Base-by-base conservation (phyloP, 768 basidiomycete species). In the Rickenella mellea region DNA sequence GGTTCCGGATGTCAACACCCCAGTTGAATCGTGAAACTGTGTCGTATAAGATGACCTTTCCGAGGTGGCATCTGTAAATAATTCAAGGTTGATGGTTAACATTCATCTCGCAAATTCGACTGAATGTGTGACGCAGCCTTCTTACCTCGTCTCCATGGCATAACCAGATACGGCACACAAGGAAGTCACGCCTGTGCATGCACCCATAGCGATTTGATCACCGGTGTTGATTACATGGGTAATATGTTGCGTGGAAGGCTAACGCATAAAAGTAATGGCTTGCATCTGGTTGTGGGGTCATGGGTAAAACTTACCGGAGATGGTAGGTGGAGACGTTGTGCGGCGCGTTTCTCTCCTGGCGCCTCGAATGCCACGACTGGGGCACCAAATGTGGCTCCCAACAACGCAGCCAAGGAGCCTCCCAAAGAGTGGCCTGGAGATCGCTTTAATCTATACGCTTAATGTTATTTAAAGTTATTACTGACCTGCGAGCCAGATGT, bases 171-270 rank as follows among this genome's bases (percentile, higher is more conserved):
- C 71, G 12, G 81, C 77, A 58, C 94, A 99, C 1, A 73, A 61
- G 0, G 85, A 92, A 7, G 73, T 66, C 1, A 84, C 67, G 10
- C 89, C 90, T 10, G 67, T 91, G 54, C 89, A 92, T 0, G 70
- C 70, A 1, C 86, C 87, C 76, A 86, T 85, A 3, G 93, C 76
- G 27, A 97, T 87, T 0, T 93, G 93, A 68, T 98, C 94, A 17
- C 83, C 93, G 1, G 85, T 97, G 55, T 97, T 84, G 54, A 86
- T 94, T 6, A 97, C 70, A 53, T 97, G 90, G 0, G 83, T 91
- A 30, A 94, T 68, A 48, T 87, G 84, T 3, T 79, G 74, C 0
- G 70, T 69, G 1, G 80, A 78, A 0, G 81, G 83, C 82, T 85
- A 51, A 14, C 24, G 3, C n/a, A 12, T 30, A 15, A n/a, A 10